phyloP scores from a whole-genome alignment of 768 basidiomycete genomes.

The Rhodotorula babjevae region DNA sequence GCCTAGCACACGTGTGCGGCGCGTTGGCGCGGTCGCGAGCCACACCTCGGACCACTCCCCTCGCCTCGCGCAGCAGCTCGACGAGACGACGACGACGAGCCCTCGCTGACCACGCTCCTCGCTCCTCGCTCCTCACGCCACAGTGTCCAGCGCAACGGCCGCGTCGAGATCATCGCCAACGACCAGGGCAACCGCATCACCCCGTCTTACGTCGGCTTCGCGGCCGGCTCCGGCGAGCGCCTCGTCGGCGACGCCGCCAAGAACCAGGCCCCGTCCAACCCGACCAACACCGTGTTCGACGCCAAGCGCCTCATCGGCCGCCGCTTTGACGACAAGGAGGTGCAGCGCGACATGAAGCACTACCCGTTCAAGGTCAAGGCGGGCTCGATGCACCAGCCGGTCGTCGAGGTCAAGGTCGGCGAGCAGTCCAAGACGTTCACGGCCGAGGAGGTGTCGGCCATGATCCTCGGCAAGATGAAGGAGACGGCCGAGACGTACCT shows the following conservation, averaged over 20 bases:
- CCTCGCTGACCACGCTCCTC: not conserved
- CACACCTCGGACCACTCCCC: too few species aligned
- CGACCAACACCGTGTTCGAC: constrained; percentile 85
- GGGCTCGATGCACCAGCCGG: constrained; percentile 43
- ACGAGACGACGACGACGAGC: too few species aligned
- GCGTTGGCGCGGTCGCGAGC: too few species aligned
- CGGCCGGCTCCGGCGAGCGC: constrained; percentile 38
- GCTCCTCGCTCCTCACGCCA: not conserved
- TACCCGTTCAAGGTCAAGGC: constrained; percentile 49
- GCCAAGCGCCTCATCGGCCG: constrained; percentile 75
- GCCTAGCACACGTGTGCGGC: too few species aligned
- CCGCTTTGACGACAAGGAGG: constrained; percentile 65
- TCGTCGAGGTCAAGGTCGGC: constrained; percentile 53
- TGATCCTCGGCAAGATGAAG: constrained; percentile 97
- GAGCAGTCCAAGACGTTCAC: constrained; percentile 70
- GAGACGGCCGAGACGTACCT: constrained; percentile 98
- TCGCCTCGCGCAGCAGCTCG: too few species aligned
- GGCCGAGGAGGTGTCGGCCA: constrained; percentile 64
- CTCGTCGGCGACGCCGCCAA: constrained; percentile 90
- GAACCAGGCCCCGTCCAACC: constrained; percentile 89
- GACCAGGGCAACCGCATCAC: constrained; percentile 99
- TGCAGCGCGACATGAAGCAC: constrained; percentile 79
- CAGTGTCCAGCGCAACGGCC: constrained; percentile 77
- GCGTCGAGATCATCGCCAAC: constrained; percentile 90
- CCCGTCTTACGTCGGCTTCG: constrained; percentile 54